Evolutionary conservation across 352 stramenopile species (phyloP).

Genomic region (Pythium plurisporium): DNA sequence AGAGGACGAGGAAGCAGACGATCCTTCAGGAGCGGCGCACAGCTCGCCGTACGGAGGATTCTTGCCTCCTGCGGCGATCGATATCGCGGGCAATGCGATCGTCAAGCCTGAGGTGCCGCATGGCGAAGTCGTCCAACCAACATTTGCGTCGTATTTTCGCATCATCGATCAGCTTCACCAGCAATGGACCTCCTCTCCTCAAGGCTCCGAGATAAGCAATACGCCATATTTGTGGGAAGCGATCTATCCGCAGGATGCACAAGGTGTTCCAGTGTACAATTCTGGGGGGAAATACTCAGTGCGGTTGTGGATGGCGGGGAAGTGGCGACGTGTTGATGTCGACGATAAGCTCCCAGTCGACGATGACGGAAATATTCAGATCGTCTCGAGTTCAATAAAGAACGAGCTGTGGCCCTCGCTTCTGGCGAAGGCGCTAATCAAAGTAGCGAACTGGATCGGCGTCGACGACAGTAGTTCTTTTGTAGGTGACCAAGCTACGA

Average conservation of each 20-base stretch:
- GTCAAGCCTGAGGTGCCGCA: constrained; percentile 55
- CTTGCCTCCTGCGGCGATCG: constrained; percentile 43
- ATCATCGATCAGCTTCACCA: constrained; percentile 57
- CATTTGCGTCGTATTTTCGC: constrained; percentile 66
- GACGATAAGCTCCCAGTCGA: constrained; percentile 69
- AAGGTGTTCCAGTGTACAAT: constrained; percentile 50
- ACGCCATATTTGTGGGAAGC: constrained; percentile 59
- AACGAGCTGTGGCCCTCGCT: constrained; percentile 68
- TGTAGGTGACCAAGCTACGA: not conserved
- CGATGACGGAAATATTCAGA: constrained; percentile 37
- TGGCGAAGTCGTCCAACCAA: constrained; percentile 57
- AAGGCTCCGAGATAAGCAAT: not conserved
- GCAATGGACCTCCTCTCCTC: constrained; percentile 1
- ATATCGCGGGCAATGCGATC: constrained; percentile 48
- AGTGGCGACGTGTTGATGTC: constrained; percentile 65
- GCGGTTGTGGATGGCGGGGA: constrained; percentile 63
- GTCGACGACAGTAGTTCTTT: no score
- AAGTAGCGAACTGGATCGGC: constrained; percentile 53
- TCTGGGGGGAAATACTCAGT: constrained; percentile 72
- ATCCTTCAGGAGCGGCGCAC: constrained; percentile 23
- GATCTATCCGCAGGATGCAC: constrained; percentile 65
- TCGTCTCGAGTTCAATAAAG: constrained; percentile 51
- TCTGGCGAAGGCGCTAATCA: constrained; percentile 68
- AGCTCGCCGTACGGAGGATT: constrained; percentile 47
- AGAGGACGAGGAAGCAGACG: constrained; percentile 30